Conservation (phyloP, 495 filamentous ascomycete genomes). For the Talaromyces liani region DNA sequence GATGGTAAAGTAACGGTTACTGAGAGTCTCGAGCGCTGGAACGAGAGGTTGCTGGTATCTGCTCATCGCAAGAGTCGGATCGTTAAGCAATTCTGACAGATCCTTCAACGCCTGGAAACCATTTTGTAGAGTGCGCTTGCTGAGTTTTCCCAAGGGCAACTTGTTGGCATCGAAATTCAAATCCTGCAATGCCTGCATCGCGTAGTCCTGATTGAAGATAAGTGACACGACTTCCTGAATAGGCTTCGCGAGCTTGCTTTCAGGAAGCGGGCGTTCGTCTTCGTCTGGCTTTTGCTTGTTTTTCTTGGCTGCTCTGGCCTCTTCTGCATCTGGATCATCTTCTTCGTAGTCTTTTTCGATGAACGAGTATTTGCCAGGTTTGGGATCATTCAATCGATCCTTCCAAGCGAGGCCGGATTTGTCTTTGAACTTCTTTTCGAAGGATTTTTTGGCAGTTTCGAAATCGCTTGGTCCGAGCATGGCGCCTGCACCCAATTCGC, state of each 20-base stretch:
- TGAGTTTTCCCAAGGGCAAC: slow-evolving; percentile 75
- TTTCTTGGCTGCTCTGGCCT: slow-evolving; percentile 13
- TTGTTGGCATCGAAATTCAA: slow-evolving; percentile 73
- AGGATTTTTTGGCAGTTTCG: slow-evolving; percentile 41
- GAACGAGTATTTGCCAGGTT: slow-evolving; percentile 66
- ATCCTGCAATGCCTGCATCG: slow-evolving; percentile 54
- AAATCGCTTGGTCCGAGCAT: slow-evolving; percentile 35
- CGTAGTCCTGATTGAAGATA: slow-evolving; percentile 72
- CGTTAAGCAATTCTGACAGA: slow-evolving; percentile 54
- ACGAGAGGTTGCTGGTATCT: slow-evolving; percentile 33
- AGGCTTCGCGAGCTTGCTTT: slow-evolving; percentile 49
- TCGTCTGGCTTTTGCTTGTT: slow-evolving; percentile 20
- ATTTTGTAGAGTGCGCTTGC: slow-evolving; percentile 60
- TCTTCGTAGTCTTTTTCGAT: slow-evolving; percentile 62
- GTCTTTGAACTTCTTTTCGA: slow-evolving; percentile 69
- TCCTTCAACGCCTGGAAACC: slow-evolving; percentile 72
- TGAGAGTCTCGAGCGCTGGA: slow-evolving; percentile 48
- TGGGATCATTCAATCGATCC: slow-evolving; percentile 50
- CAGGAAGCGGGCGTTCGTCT: slow-evolving; percentile 18
- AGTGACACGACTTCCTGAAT: slow-evolving; percentile 64
- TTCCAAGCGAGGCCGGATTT: slow-evolving; percentile 68
- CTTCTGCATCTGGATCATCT: slow-evolving; percentile 54
- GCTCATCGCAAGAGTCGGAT: slow-evolving; percentile 34
- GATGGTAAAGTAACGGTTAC: slow-evolving; percentile 69
- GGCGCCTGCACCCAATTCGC: slow-evolving; percentile 57